These are phyloP conservation scores for Pseudocercospora macadamiae DNA, from an alignment of 2,329 filamentous ascomycete species.

Conservation along the genomic window DNA sequence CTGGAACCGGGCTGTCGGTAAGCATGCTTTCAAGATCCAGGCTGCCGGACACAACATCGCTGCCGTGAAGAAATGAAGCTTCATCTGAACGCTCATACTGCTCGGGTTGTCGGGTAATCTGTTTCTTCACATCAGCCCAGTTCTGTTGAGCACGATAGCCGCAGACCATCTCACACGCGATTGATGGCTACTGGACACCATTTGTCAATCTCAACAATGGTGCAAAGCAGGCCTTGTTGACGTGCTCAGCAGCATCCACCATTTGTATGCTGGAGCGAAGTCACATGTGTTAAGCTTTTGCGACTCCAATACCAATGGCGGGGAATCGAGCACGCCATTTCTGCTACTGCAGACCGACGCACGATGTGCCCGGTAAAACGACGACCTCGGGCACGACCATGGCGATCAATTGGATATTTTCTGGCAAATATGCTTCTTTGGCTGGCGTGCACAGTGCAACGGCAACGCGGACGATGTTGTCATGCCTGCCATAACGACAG, in stretches of 20 bases:
- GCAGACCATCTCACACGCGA: background rate
- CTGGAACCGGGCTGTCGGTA: constrained; percentile 2
- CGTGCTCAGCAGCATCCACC: background rate
- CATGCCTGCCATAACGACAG: background rate
- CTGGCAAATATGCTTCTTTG: background rate
- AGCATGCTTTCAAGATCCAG: background rate
- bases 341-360: background rate
- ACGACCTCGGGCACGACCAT: background rate
- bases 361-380: background rate
- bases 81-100: background rate
- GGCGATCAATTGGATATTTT: background rate
- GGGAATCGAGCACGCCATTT: constrained; percentile 6
- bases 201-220: background rate
- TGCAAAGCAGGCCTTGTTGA: background rate
- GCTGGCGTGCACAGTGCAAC: background rate
- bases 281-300: background rate
- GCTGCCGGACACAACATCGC: background rate
- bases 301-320: background rate
- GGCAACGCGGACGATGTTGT: constrained; percentile 4
- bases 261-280: background rate
- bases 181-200: background rate
- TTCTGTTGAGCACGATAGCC: background rate
- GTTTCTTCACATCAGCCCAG: background rate
- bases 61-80: background rate
- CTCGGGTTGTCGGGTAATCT: background rate